Evolutionary conservation across 73 alveolate genomes (phyloP), one percentile per base, ranked within the genome.

Genomic region (Vitrella brassicaformis): DNA sequence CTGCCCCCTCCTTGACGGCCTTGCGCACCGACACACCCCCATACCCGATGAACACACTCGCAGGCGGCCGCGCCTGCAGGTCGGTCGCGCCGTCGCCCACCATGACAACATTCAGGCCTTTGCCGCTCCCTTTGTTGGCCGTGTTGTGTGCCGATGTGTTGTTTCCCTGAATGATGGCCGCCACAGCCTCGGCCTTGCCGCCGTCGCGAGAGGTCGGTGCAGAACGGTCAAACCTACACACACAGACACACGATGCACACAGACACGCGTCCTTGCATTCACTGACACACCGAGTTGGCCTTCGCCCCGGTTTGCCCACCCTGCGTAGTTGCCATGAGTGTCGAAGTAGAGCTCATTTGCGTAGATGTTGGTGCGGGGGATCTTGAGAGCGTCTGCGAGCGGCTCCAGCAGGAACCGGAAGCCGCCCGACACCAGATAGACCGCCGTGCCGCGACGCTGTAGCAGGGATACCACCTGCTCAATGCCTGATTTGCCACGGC

Each of bases 11-110:
- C 28, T 56, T 56, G 29, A 56, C 69, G 9, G 7, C 10, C 28
- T 56, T 8, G 9, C 69, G 25, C 26, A 56, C 28, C 1, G 9
- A n/a, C 9, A 56, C 28, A 56, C 69, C 69, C 30, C 69, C 69
- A 56, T 56, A 56, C 69, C 69, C 69, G 18, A 56, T 56, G 29
- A 56, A 8, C 30, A n/a, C 69, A 56, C 28, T 25, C 25, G 69
- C 69, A 22, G 69, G 69, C 10, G 69, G 69, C 28, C 69, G 1
- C 1, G 69, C 69, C 26, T 56, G 30, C 25, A 56, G 26, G 69
- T 56, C 69, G 26, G 69, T 56, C 29, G 69, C 69, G 18, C 69
- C 69, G 28, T 56, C 69, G 1, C 69, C 69, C 10, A 56, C 69
- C 26, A 56, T 56, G 1, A n/a, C 27, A 45, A 45, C n/a, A n/a